Evolutionary conservation across 768 basidiomycete species (phyloP).

Genomic region (Rubroboletus satanas): DNA sequence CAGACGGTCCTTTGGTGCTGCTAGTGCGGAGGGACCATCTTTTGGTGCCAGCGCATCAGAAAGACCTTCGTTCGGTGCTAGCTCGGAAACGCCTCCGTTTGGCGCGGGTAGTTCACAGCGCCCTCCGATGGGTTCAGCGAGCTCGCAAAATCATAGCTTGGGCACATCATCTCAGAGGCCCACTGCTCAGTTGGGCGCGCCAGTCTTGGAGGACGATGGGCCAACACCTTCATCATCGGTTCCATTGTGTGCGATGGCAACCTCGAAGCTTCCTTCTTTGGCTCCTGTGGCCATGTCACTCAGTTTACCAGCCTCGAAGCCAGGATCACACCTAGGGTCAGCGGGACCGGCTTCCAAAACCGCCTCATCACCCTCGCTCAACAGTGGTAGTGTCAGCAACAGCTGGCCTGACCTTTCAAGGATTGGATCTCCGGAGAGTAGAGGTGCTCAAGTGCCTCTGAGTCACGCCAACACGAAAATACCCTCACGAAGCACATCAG

Average conservation of each 20-base stretch:
- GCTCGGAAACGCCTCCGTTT: slow-evolving; percentile 15
- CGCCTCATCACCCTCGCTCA: slow-evolving; percentile 8
- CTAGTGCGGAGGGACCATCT: slow-evolving; percentile 15
- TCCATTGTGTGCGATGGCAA: neutral
- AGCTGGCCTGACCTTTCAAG: slow-evolving; percentile 14
- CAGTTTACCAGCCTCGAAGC: slow-evolving; percentile 11
- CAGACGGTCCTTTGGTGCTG: slow-evolving; percentile 16
- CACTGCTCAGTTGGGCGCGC: neutral
- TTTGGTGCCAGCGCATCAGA: slow-evolving; percentile 17
- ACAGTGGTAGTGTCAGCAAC: neutral
- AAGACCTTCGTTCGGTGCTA: slow-evolving; percentile 13
- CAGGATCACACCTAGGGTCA: slow-evolving; percentile 6
- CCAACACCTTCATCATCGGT: slow-evolving; percentile 6
- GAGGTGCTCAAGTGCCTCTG: slow-evolving; percentile 5
- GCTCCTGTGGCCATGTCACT: slow-evolving; percentile 16
- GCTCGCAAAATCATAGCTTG: slow-evolving; percentile 5
- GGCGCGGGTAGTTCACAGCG: slow-evolving; percentile 11
- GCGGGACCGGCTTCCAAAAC: slow-evolving; percentile 6
- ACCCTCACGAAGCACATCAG: slow-evolving; percentile 5
- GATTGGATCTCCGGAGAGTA: slow-evolving; percentile 18
- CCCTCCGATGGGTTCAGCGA: neutral
- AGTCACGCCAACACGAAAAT: neutral
- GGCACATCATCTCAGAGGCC: slow-evolving; percentile 14
- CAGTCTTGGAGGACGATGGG: slow-evolving; percentile 20
- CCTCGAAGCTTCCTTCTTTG: slow-evolving; percentile 8